Evolutionary conservation across 23 red algal genomes (phyloP).

Genomic region (Gracilaria vermiculophylla): DNA sequence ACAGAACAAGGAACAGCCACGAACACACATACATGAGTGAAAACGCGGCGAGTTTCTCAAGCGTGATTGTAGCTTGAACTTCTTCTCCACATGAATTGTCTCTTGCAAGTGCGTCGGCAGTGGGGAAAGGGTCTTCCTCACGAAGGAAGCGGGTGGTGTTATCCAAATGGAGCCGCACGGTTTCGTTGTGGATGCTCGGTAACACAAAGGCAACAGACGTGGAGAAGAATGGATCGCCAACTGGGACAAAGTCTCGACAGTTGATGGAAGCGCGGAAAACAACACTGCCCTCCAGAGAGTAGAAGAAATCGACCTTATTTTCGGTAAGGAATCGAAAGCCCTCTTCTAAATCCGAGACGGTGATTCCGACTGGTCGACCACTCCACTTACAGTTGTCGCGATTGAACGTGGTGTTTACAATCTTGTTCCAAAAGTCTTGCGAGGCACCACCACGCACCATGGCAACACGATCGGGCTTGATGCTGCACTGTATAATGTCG

Average conservation of each 20-base stretch:
- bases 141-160: slow-evolving; percentile 32
- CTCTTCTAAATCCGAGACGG: slow-evolving; percentile 25
- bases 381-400: slow-evolving; percentile 18
- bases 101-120: slow-evolving; percentile 11
- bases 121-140: slow-evolving; percentile 33
- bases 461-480: slow-evolving; percentile 22
- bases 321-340: slow-evolving; percentile 11
- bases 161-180: slow-evolving; percentile 1
- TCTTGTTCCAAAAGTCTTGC: slow-evolving; percentile 56
- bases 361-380: not conserved
- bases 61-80: slow-evolving; percentile 28
- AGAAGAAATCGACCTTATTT: slow-evolving; percentile 41
- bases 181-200: not conserved
- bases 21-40: slow-evolving; percentile 11
- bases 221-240: slow-evolving; percentile 46
- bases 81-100: slow-evolving; percentile 17
- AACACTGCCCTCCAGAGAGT: slow-evolving; percentile 29
- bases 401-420: slow-evolving; percentile 20
- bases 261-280: slow-evolving; percentile 23
- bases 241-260: slow-evolving; percentile 37
- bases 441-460: slow-evolving; percentile 34
- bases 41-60: slow-evolving; percentile 23
- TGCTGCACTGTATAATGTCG: slow-evolving; percentile 14
- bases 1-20: slow-evolving; percentile 28
- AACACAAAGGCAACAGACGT: slow-evolving; percentile 53